These are phyloP conservation scores for Hypoxylon sp. DNA, from an alignment of 2,329 filamentous ascomycete species.

Conservation along the genomic window DNA sequence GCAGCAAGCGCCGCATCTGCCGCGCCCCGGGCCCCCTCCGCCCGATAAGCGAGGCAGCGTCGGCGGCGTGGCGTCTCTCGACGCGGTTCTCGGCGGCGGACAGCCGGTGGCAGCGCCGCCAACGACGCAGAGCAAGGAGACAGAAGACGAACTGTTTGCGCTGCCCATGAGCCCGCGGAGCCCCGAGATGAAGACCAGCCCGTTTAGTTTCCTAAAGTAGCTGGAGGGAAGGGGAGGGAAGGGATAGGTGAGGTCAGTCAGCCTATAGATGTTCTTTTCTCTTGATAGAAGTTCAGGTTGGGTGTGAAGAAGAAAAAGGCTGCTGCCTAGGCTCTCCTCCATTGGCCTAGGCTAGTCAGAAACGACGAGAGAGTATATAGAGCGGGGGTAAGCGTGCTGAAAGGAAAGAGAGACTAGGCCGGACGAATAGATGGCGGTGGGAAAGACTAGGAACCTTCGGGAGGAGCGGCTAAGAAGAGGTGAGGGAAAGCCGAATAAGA, in stretches of 20 bases:
- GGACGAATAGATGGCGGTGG: not conserved
- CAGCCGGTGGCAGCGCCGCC: slow-evolving; percentile 47
- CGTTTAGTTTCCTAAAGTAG: slow-evolving; percentile 70
- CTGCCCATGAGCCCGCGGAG: slow-evolving; percentile 87
- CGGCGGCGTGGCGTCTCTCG: slow-evolving; percentile 53
- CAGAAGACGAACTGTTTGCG: slow-evolving; percentile 86
- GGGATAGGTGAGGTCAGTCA: not conserved
- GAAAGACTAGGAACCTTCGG: not conserved
- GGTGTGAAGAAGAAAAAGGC: not conserved
- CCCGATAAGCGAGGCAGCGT: not conserved
- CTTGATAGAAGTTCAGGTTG: not conserved
- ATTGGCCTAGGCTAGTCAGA: not conserved
- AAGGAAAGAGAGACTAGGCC: not conserved
- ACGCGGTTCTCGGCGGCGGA: slow-evolving; percentile 55
- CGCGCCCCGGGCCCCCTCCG: slow-evolving; percentile 12
- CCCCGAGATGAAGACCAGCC: slow-evolving; percentile 86
- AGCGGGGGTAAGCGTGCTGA: not conserved
- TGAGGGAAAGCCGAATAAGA: not conserved
- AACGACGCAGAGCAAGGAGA: slow-evolving; percentile 57
- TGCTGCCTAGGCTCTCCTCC: not conserved
- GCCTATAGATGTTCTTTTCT: not conserved
- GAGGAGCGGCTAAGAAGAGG: not conserved
- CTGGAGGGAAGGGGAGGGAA: not conserved
- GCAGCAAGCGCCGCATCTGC: slow-evolving; percentile 23
- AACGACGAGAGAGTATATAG: not conserved